These are phyloP conservation scores for Coleophoma crateriformis DNA, from an alignment of 2,329 filamentous ascomycete genomes.

Conservation along the genomic window DNA sequence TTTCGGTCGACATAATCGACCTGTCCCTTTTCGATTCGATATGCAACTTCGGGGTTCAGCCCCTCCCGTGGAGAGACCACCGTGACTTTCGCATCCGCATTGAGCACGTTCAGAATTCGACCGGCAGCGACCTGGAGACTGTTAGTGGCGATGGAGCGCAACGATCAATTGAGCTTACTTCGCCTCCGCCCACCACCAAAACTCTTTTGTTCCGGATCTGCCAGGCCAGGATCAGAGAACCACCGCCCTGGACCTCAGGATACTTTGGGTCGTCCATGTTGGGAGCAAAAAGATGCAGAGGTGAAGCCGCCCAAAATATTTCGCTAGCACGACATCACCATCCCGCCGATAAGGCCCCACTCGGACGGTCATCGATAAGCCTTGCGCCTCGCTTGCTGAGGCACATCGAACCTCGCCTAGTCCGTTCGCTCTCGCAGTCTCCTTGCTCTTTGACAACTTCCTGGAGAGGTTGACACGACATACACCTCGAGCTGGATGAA, in stretches of 20 bases:
- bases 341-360: background rate
- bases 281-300: background rate
- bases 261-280: slow-evolving; percentile 39
- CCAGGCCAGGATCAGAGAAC: slow-evolving; percentile 93
- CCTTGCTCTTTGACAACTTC: background rate
- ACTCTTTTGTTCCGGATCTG: slow-evolving; percentile 86
- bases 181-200: slow-evolving; percentile 90
- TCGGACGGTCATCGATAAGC: background rate
- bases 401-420: background rate
- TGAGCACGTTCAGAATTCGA: slow-evolving; percentile 88
- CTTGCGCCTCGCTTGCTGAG: slow-evolving; percentile 1
- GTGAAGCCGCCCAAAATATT: too few relatives aligned
- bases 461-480: background rate
- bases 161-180: slow-evolving; percentile 48
- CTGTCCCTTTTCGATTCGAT: slow-evolving; percentile 69
- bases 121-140: slow-evolving; percentile 81
- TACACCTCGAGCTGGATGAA: slow-evolving; percentile 17
- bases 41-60: slow-evolving; percentile 82
- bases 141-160: slow-evolving; percentile 14
- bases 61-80: slow-evolving; percentile 76
- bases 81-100: slow-evolving; percentile 87
- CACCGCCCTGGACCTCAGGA: slow-evolving; percentile 80
- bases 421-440: background rate
- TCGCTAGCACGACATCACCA: background rate
- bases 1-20: slow-evolving; percentile 76